Conservation (phyloP, 2,329 filamentous ascomycete genomes). For the Paraconiothyrium brasiliense region DNA sequence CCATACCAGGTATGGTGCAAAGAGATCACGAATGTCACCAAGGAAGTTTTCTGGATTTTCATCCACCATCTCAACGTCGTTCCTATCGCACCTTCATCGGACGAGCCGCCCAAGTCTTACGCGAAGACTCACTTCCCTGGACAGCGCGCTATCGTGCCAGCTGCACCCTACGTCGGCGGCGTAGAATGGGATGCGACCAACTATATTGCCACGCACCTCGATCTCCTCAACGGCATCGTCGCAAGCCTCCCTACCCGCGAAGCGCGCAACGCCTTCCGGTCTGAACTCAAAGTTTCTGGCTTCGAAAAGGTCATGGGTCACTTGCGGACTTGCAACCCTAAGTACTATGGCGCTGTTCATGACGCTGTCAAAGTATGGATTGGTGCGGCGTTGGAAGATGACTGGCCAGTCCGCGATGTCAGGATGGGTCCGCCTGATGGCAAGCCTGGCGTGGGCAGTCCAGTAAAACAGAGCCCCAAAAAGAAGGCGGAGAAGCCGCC, state of each 20-base stretch:
- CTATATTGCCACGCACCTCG: slow-evolving; percentile 90
- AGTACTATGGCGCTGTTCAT: slow-evolving; percentile 94
- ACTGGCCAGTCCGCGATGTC: slow-evolving; percentile 84
- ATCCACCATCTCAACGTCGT: slow-evolving; percentile 92
- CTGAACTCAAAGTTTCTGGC: slow-evolving; percentile 80
- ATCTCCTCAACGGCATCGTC: slow-evolving; percentile 89
- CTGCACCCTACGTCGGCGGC: slow-evolving; percentile 93
- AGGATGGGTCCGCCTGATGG: slow-evolving; percentile 69
- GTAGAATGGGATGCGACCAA: slow-evolving; percentile 99
- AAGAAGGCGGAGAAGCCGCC: slow-evolving; percentile 50
- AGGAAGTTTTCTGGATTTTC: slow-evolving; percentile 99
- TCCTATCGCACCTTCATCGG: slow-evolving; percentile 61
- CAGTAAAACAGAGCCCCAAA: slow-evolving; percentile 53
- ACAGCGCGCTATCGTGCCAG: slow-evolving; percentile 87
- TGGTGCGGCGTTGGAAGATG: slow-evolving; percentile 84
- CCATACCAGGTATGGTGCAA: slow-evolving; percentile 96
- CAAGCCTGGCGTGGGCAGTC: slow-evolving; percentile 39
- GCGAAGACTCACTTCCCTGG: slow-evolving; percentile 80
- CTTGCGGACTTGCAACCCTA: slow-evolving; percentile 92
- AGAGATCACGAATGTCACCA: slow-evolving; percentile 90
- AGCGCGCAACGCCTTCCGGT: slow-evolving; percentile 81
- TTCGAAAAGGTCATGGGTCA: slow-evolving; percentile 90
- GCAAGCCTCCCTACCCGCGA: slow-evolving; percentile 76
- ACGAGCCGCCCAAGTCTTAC: slow-evolving; percentile 47
- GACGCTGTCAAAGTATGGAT: slow-evolving; percentile 91